phyloP scores from a whole-genome alignment of 441 rosid genomes.

The Sinapis alba region DNA sequence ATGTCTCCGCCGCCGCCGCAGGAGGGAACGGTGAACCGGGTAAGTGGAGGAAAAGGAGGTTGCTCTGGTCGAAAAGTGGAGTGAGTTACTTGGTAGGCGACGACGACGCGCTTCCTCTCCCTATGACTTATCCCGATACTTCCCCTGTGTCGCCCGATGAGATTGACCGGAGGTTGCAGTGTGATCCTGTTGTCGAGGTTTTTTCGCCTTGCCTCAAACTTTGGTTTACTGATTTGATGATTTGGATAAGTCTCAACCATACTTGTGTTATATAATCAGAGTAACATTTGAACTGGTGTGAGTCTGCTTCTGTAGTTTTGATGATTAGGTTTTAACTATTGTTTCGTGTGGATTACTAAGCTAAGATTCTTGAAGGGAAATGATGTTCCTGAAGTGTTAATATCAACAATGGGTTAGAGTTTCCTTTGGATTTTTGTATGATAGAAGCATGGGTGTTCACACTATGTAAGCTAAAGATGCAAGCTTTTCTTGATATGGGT shows the following conservation, averaged over 20 bases:
- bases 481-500: too few species aligned
- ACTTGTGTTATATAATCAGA: neutral
- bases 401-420: neutral
- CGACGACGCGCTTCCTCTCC: constrained; percentile 85
- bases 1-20: constrained; percentile 31
- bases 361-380: neutral
- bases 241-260: constrained; percentile 7
- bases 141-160: constrained; percentile 76
- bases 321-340: neutral
- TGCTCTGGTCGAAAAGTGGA: constrained; percentile 73
- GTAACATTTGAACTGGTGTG: constrained; percentile 6
- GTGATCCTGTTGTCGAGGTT: constrained; percentile 72
- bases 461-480: too few species aligned
- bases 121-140: constrained; percentile 87
- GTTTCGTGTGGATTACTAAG: neutral
- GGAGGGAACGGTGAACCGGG: constrained; percentile 45
- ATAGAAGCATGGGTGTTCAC: too few species aligned
- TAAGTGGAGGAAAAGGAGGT: constrained; percentile 64
- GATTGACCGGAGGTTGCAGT: constrained; percentile 69
- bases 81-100: constrained; percentile 76
- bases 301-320: neutral
- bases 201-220: constrained; percentile 2
- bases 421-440: neutral
- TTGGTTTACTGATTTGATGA: neutral
- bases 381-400: constrained; percentile 11